Evolutionary conservation across 495 filamentous ascomycete genomes (phyloP).

Genomic region (Trypethelium eluteriae): DNA sequence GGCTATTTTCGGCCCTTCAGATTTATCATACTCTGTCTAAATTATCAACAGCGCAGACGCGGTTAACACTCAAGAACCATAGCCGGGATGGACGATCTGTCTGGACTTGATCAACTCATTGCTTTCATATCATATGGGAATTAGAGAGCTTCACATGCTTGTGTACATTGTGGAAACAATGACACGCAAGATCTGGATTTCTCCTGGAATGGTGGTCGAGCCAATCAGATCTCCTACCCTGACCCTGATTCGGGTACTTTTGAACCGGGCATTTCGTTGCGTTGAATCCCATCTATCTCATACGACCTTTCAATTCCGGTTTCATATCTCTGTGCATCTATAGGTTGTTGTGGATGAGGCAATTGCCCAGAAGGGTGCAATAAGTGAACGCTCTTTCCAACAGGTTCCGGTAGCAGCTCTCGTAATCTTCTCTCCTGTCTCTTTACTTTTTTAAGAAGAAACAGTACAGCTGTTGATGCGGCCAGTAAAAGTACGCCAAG

Average conservation of each 20-base stretch:
- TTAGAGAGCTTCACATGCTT: background rate
- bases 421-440: background rate
- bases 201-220: background rate
- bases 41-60: background rate
- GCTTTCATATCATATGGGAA: background rate
- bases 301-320: background rate
- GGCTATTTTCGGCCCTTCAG: background rate
- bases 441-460: background rate
- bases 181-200: background rate
- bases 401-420: background rate
- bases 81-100: background rate
- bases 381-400: background rate
- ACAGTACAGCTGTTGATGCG: background rate
- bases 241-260: background rate
- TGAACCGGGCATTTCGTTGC: background rate
- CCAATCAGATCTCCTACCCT: background rate
- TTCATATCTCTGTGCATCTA: background rate
- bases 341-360: background rate
- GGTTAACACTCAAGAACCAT: background rate
- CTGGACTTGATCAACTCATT: background rate
- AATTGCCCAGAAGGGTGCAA: background rate
- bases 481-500: background rate
- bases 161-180: background rate
- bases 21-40: background rate
- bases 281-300: background rate